Percentiles rank a stretch among this genome's conserved stretches.
Conservation (phyloP, 352 stramenopile species). For the Phytophthora brassicae region DNA sequence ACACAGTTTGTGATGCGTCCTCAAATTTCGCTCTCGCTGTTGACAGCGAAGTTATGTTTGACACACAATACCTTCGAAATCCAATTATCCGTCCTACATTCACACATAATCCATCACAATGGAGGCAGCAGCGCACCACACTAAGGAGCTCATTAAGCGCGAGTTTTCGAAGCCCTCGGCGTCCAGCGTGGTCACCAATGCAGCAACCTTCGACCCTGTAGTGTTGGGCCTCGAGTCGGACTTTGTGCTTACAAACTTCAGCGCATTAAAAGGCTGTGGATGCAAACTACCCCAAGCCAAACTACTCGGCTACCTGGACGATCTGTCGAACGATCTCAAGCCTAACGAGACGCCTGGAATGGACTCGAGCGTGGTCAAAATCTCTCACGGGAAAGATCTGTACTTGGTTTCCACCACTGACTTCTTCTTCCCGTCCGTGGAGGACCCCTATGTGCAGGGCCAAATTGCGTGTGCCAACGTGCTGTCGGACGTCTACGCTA, state of each 20-base stretch:
- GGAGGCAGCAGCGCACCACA: constrained; percentile 53
- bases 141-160: constrained; percentile 61
- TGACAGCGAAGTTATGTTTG: no score
- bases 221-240: constrained; percentile 66
- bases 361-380: constrained; percentile 92
- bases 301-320: constrained; percentile 90
- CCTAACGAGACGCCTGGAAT: constrained; percentile 90
- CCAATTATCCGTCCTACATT: no score
- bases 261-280: constrained; percentile 93
- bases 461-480: constrained; percentile 95
- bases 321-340: constrained; percentile 90
- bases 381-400: constrained; percentile 75
- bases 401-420: constrained; percentile 94
- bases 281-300: constrained; percentile 95
- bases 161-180: constrained; percentile 39
- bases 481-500: constrained; percentile 93
- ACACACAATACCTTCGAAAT: no score
- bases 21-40: no score
- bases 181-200: background rate
- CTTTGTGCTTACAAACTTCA: constrained; percentile 86
- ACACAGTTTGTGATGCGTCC: no score
- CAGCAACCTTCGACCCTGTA: constrained; percentile 52
- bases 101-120: constrained; percentile 42
- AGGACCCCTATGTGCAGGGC: constrained; percentile 93
- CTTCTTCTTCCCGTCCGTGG: constrained; percentile 95